Conservation (phyloP, 106 monocot species). For the Iris macrosiphon region DNA sequence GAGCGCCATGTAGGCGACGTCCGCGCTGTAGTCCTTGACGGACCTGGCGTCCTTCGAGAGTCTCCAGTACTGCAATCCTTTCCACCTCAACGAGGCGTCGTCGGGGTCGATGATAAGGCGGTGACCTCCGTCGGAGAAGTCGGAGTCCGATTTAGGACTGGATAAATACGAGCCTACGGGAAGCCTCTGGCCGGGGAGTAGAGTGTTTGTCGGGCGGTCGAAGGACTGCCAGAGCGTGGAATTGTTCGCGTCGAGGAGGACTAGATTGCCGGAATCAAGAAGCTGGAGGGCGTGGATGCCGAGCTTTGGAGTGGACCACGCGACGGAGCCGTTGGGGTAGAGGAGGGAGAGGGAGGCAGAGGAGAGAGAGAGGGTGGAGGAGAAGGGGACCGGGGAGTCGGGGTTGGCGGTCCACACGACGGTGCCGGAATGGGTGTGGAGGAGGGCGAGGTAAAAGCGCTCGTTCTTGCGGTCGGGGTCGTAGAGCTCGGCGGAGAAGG, state of each 20-base stretch:
- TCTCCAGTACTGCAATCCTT: conserved; percentile 54
- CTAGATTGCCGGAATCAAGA: conserved; percentile 71
- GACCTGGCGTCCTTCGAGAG: conserved; percentile 41
- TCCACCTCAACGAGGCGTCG: conserved; percentile 49
- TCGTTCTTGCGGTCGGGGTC: conserved; percentile 14
- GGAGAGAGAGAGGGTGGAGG: conserved; percentile 39
- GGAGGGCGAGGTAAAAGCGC: conserved; percentile 41
- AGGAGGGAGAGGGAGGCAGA: conserved; percentile 38
- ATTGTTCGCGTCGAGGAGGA: conserved; percentile 48
- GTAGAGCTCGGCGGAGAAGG: conserved; percentile 28
- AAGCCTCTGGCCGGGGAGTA: conserved; percentile 59
- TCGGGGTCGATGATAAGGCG: conserved; percentile 26
- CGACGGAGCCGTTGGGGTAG: conserved; percentile 11
- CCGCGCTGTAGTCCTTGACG: conserved; percentile 21
- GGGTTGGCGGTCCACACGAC: conserved; percentile 70
- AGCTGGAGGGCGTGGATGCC: conserved; percentile 42
- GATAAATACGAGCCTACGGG: conserved; percentile 22
- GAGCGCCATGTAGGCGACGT: conserved; percentile 30
- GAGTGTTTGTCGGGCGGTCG: conserved; percentile 61
- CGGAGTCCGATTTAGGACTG: conserved; percentile 22
- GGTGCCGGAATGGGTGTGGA: conserved; percentile 18
- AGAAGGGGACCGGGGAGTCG: conserved; percentile 14
- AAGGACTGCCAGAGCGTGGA: conserved; percentile 80
- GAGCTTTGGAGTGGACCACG: conserved; percentile 58
- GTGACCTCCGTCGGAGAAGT: conserved; percentile 36